A percentile compares a stretch with the other conserved stretches of the same genome.
Conservation (phyloP, 2,329 filamentous ascomycete species). For the Celoporthe dispersa region DNA sequence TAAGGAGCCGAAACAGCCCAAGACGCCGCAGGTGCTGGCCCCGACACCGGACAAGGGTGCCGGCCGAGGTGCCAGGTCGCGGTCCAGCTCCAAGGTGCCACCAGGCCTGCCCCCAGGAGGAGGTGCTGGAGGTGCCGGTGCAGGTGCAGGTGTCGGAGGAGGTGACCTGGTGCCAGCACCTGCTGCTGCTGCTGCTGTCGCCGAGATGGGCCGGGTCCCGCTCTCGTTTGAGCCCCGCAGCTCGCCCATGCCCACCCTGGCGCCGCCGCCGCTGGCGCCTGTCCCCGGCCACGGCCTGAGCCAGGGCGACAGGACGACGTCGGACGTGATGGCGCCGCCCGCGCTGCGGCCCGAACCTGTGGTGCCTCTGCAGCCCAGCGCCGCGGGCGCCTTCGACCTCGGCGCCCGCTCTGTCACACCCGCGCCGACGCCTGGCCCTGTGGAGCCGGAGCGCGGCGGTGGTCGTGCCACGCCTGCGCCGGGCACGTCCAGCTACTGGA, state of each 20-base stretch:
- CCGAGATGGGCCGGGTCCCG: slow-evolving; percentile 36
- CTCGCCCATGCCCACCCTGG: slow-evolving; percentile 44
- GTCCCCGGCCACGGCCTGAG: slow-evolving; percentile 34
- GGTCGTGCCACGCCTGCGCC: slow-evolving; percentile 50
- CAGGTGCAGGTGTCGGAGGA: slow-evolving; percentile 28
- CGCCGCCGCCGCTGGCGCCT: slow-evolving; percentile 47
- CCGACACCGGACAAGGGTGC: slow-evolving; percentile 46
- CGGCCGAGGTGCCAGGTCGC: slow-evolving; percentile 53
- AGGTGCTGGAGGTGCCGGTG: neutral
- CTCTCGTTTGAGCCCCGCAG: slow-evolving; percentile 27
- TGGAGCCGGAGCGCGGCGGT: slow-evolving; percentile 46
- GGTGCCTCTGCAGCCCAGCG: slow-evolving; percentile 50
- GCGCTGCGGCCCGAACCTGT: slow-evolving; percentile 60
- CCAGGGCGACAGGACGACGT: slow-evolving; percentile 21
- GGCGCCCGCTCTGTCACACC: slow-evolving; percentile 41
- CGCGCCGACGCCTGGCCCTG: slow-evolving; percentile 5
- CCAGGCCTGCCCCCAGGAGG: slow-evolving; percentile 27
- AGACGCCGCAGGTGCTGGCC: slow-evolving; percentile 50
- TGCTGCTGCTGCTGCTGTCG: too few relatives aligned
- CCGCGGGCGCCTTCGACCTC: slow-evolving; percentile 52
- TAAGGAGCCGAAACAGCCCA: slow-evolving; percentile 40
- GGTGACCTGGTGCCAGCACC: slow-evolving; percentile 45
- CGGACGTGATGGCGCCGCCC: slow-evolving; percentile 61
- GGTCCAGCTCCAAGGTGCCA: slow-evolving; percentile 58
- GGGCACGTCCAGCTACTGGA: slow-evolving; percentile 82